These are phyloP conservation scores for Scheffersomyces titani DNA, from an alignment of 1,139 yeast species.

Conservation along the genomic window DNA sequence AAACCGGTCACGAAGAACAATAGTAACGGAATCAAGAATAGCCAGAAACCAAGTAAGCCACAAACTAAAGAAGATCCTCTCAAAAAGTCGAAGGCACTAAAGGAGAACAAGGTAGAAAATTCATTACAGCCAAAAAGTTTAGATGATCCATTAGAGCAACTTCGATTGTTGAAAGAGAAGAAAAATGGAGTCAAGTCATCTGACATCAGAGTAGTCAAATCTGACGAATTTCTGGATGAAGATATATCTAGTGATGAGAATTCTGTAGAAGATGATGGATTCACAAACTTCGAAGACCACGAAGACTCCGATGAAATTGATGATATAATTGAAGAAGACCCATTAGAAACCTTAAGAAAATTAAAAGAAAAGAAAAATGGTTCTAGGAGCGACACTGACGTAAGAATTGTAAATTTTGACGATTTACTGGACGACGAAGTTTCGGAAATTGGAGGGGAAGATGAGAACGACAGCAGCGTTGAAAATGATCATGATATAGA, in stretches of 20 bases:
- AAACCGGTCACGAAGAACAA: no score
- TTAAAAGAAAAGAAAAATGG: conserved; percentile 16
- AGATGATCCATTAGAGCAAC: conserved; percentile 43
- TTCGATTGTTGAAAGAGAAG: conserved; percentile 42
- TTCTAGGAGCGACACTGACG: neutral
- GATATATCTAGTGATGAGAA: conserved; percentile 1
- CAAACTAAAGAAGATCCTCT: conserved; percentile 8
- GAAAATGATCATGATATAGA: conserved; percentile 11
- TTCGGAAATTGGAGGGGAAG: conserved; percentile 2
- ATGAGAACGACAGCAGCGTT: conserved; percentile 4
- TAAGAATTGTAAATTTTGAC: conserved; percentile 30
- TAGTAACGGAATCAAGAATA: neutral
- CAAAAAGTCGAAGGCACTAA: conserved; percentile 18
- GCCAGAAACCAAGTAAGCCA: neutral
- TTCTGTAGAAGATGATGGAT: conserved; percentile 21
- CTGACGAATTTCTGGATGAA: conserved; percentile 3
- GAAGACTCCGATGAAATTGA: conserved; percentile 1
- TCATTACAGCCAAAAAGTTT: conserved; percentile 5
- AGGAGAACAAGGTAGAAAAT: conserved; percentile 14
- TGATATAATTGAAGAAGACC: conserved; percentile 19
- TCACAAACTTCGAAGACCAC: conserved; percentile 16
- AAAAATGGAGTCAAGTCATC: conserved; percentile 20
- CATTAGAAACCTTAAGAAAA: conserved; percentile 22
- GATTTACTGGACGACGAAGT: conserved; percentile 25
- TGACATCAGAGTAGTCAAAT: conserved; percentile 7